Evolutionary conservation across 345 rosid species (phyloP).

Genomic region (Moringa oleifera): DNA sequence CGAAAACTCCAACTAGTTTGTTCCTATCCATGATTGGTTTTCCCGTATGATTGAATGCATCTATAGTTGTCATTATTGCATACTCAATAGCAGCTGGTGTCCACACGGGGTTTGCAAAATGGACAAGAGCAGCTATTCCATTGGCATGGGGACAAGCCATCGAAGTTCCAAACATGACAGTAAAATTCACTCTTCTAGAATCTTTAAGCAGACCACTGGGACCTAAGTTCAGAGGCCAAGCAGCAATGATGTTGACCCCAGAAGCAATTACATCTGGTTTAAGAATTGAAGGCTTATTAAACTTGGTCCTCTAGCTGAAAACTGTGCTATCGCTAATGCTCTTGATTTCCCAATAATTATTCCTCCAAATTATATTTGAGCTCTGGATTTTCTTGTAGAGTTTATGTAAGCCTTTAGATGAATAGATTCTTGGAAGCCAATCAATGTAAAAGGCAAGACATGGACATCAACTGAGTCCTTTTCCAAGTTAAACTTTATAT

Average conservation of each 20-base stretch:
- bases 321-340: slow-evolving; percentile 81
- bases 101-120: slow-evolving; percentile 67
- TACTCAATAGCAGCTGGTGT: slow-evolving; percentile 84
- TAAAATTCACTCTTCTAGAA: slow-evolving; percentile 79
- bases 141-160: slow-evolving; percentile 97
- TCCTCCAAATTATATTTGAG: slow-evolving; percentile 63
- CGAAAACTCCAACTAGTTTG: slow-evolving; percentile 50
- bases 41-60: slow-evolving; percentile 51
- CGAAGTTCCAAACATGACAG: slow-evolving; percentile 94
- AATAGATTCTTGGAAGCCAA: slow-evolving; percentile 54
- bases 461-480: slow-evolving; percentile 87
- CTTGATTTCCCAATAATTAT: slow-evolving; percentile 60
- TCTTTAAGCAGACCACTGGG: slow-evolving; percentile 79
- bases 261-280: slow-evolving; percentile 94
- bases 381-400: slow-evolving; percentile 51
- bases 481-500: slow-evolving; percentile 67
- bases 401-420: slow-evolving; percentile 65
- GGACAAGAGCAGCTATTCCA: slow-evolving; percentile 73
- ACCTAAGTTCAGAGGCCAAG: slow-evolving; percentile 95
- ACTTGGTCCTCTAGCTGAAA: slow-evolving; percentile 93
- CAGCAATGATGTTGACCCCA: slow-evolving; percentile 93
- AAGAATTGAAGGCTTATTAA: slow-evolving; percentile 59
- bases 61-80: slow-evolving; percentile 90
- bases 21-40: slow-evolving; percentile 67
- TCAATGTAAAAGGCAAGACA: slow-evolving; percentile 66